Evolutionary conservation across 495 filamentous ascomycete species (phyloP), one percentile per base, ranked within the genome.

Genomic region (Tetracladium setigerum): DNA sequence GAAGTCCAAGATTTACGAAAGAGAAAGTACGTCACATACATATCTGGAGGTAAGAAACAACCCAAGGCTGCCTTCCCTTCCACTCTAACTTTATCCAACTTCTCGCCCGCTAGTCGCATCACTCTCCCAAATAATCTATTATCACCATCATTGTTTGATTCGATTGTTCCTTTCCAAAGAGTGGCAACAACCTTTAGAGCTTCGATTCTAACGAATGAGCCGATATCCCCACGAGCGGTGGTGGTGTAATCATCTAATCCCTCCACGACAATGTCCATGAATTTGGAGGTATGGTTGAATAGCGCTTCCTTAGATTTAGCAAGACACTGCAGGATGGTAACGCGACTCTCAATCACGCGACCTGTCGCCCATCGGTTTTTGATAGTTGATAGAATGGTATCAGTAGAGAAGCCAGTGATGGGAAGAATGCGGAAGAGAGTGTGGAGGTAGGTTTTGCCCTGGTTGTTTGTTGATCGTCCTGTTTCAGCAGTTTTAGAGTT

Each of bases 211-310:
- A 91, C 83, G 24, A 84, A 75, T 2, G 88, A 94, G 4, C 92
- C 92, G 44, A 96, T 72, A 57, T 99, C 92, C 11, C 92, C 94
- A 8, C 88, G 74, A 34, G 85, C 75, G 55, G 86, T 89, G 9
- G 85, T 86, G 0, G 86, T 89, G 54, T 97, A 96, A 59, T 99
- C 90, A 45, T 92, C 84, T 36, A 97, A 60, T 9, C 71, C 82
- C 53, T 59, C 69, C 16, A 50, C 65, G 27, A 75, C 67, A 18
- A 73, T 61, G 33, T 58, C 47, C 0, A 70, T 42, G 34, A 79
- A 65, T 11, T 55, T 40, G 3, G 30, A 41, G 3, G 60, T 49
- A 33, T 62, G 62, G 18, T 66, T 49, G 37, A 30, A 46, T 0
- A 75, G 59, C 11, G 72, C 44, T 27, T 27, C 22, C 4, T 57